Conservation (phyloP, 495 filamentous ascomycete species). For the Chaetomium tenue region DNA sequence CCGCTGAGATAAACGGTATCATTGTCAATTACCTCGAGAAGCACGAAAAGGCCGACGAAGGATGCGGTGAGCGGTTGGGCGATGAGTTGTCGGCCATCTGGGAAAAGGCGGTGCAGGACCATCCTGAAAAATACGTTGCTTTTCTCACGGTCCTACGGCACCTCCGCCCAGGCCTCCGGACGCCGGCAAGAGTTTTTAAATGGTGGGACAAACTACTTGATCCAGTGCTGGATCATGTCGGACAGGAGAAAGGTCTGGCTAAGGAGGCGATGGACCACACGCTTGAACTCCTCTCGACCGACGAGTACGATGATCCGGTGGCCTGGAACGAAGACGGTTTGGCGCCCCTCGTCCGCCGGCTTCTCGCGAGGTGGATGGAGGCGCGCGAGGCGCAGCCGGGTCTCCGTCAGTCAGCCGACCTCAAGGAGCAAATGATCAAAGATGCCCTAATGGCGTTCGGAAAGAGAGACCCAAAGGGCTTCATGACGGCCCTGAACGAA, state of each 20-base stretch:
- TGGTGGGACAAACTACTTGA: constrained; percentile 67
- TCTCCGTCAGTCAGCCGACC: constrained; percentile 46
- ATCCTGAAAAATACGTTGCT: constrained; percentile 53
- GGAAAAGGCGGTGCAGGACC: constrained; percentile 53
- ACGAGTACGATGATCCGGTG: constrained; percentile 57
- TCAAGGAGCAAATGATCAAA: constrained; percentile 54
- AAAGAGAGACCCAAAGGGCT: constrained; percentile 64
- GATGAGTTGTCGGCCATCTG: constrained; percentile 64
- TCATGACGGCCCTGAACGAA: constrained; percentile 58
- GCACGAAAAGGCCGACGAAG: constrained; percentile 57
- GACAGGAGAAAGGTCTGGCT: constrained; percentile 57
- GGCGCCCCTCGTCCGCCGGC: constrained; percentile 49
- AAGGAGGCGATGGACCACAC: constrained; percentile 55
- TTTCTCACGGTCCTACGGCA: constrained; percentile 61
- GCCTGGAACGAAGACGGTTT: constrained; percentile 39
- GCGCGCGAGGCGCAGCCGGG: constrained; percentile 49
- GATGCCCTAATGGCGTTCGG: constrained; percentile 59
- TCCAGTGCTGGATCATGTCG: constrained; percentile 56
- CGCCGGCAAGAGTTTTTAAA: constrained; percentile 52
- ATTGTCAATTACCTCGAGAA: constrained; percentile 62
- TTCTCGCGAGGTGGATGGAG: constrained; percentile 61
- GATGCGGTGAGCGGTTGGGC: constrained; percentile 59
- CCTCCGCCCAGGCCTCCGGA: constrained; percentile 57
- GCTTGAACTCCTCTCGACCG: constrained; percentile 55
- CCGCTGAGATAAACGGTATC: constrained; percentile 55